These are phyloP conservation scores for Zygoascus biomembranicola DNA, from an alignment of 805 yeast species.

Conservation along the genomic window DNA sequence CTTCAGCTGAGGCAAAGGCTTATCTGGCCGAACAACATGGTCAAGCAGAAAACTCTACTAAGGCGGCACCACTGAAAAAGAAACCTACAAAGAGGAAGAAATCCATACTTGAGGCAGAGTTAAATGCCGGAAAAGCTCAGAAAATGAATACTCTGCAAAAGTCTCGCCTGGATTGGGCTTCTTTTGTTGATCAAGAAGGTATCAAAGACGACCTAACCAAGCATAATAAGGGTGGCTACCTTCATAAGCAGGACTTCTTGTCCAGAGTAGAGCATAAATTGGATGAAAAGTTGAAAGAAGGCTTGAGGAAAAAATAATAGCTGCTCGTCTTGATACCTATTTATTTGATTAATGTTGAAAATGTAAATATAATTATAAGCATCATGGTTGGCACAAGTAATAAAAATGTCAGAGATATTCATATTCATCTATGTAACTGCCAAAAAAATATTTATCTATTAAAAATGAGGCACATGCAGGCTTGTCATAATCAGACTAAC, in stretches of 20 bases:
- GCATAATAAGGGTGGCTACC: conserved; percentile 82
- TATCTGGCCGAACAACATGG: conserved; percentile 40
- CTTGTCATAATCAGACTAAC: conserved; percentile 72
- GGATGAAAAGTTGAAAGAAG: conserved; percentile 43
- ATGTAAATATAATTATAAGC: conserved; percentile 4
- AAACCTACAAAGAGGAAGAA: conserved; percentile 47
- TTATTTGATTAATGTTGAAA: background rate
- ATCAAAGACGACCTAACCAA: conserved; percentile 72
- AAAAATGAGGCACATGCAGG: conserved; percentile 54
- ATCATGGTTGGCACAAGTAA: conserved; percentile 3
- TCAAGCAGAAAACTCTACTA: background rate
- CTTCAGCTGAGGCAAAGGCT: conserved; percentile 83
- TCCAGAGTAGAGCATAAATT: conserved; percentile 57
- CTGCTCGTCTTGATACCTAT: background rate
- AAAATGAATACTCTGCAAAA: conserved; percentile 89
- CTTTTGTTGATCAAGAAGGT: conserved; percentile 80
- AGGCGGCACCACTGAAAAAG: conserved; percentile 7
- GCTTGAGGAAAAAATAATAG: conserved; percentile 21
- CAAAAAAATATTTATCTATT: background rate
- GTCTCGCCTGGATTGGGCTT: conserved; percentile 90
- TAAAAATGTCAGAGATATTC: background rate
- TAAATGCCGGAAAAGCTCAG: conserved; percentile 58
- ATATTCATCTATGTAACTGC: background rate
- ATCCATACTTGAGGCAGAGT: conserved; percentile 67
- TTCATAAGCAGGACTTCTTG: conserved; percentile 87